phyloP scores from a whole-genome alignment of 2,329 filamentous ascomycete genomes.

The Colletotrichum trifolii region DNA sequence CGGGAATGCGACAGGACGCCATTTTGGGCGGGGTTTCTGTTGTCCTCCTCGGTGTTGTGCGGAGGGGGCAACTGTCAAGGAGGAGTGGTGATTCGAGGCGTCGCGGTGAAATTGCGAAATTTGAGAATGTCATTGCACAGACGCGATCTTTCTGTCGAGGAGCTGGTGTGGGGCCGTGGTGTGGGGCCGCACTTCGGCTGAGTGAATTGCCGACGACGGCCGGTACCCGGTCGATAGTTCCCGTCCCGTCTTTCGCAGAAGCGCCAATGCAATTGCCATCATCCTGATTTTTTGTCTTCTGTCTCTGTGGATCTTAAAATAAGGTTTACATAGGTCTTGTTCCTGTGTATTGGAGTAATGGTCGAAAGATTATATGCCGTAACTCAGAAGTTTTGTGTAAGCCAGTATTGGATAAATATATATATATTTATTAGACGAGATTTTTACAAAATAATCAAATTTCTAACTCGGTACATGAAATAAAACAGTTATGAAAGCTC shows the following conservation, averaged over 20 bases:
- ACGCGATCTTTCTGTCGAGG: constrained; percentile 7
- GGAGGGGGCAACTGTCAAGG: background rate
- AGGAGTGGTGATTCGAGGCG: constrained; percentile 3
- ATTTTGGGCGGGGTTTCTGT: constrained; percentile 46
- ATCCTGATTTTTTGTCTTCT: too few species aligned
- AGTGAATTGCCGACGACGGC: background rate
- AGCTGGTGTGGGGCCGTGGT: constrained; percentile 27
- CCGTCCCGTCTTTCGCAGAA: too few species aligned
- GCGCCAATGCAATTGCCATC: too few species aligned
- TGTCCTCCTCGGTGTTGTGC: background rate
- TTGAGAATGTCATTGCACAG: background rate
- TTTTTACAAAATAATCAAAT: too few species aligned
- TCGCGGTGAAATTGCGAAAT: background rate
- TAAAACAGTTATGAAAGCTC: too few species aligned
- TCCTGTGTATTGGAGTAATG: too few species aligned
- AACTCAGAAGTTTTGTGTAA: too few species aligned
- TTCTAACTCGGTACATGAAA: too few species aligned
- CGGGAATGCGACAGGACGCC: constrained; percentile 59
- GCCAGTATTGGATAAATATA: too few species aligned
- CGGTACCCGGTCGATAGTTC: background rate
- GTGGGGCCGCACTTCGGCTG: constrained; percentile 29
- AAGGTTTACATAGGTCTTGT: too few species aligned
- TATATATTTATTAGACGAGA: too few species aligned
- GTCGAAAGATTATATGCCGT: too few species aligned
- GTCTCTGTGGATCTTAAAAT: fast-evolving